A percentile compares a stretch with the other conserved stretches of the same genome.
Conservation (phyloP, 75 land plant species). For the Pinus albicaulis region DNA sequence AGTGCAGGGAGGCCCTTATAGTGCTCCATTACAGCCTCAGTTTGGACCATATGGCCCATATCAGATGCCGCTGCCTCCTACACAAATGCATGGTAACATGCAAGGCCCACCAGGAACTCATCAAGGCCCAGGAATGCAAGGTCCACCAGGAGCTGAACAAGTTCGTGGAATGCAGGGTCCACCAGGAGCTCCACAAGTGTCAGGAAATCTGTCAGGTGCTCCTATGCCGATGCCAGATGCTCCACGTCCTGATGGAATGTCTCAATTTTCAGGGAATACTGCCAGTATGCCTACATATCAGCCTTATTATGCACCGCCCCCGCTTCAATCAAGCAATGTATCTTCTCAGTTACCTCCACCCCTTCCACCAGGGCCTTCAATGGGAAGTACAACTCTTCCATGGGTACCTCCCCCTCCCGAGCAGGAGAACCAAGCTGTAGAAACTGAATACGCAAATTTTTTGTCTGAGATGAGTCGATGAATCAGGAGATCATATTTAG, state of each 20-base stretch:
- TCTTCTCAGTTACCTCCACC: not conserved
- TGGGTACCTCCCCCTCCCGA: slow-evolving; percentile 1
- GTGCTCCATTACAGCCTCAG: not conserved
- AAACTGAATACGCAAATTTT: not conserved
- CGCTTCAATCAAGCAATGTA: not conserved
- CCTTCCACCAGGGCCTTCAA: not conserved
- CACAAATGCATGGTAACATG: not conserved
- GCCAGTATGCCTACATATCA: slow-evolving; percentile 2
- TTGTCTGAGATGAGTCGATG: slow-evolving; percentile 3
- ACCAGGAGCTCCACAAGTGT: not conserved
- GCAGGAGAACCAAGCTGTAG: slow-evolving; percentile 7
- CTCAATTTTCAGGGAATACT: slow-evolving; percentile 1
- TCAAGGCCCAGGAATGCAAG: not conserved
- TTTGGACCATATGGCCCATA: not conserved
- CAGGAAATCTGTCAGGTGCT: not conserved
- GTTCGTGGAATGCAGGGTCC: not conserved
- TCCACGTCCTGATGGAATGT: slow-evolving; percentile 2
- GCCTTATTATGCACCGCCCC: slow-evolving; percentile 2
- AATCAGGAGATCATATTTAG: not conserved
- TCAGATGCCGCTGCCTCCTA: slow-evolving; percentile 2
- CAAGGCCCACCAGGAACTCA: slow-evolving; percentile 1
- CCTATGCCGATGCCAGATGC: not conserved
- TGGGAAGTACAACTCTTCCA: not conserved
- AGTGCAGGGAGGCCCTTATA: not conserved
- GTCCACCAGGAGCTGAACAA: slow-evolving; percentile 1